Base-by-base conservation (phyloP, 1,284 basidiomycete genomes). In the Somion occarium region DNA sequence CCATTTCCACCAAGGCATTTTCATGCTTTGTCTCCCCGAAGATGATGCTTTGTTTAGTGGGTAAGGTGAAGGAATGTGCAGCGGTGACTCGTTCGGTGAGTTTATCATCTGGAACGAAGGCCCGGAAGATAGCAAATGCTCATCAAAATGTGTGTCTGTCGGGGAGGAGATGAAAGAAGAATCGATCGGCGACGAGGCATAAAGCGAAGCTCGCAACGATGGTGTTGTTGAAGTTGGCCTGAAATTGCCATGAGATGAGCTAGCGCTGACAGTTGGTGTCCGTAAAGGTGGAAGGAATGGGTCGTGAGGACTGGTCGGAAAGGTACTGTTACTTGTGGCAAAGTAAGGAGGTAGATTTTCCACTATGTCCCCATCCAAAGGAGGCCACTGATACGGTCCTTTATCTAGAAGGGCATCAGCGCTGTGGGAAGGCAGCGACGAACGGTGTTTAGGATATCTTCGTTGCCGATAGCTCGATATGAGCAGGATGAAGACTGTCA, bases 391-490 rank as follows among this genome's bases (percentile, higher is more conserved):
- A 37, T 4, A 22, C 23, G 23, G n/a, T 18, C 30, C 30, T 7
- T 34, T 7, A n/a, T n/a, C n/a, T 15, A 34, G 23, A 38, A 38
- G 25, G 46, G 13, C 19, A 23, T 5, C 13, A 38, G 23, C 7
- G 24, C 26, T 45, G 30, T 44, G 44, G 23, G 44, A 48, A 3
- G 39, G 34, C 9, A 34, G 25, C 11, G 38, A 39, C 3, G 24
- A n/a, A 7, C 38, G 39, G 7, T 46, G 42, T 7, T 11, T 18
- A 11, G 26, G 19, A 24, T 3, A 38, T 3, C 73, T 56, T 62
- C 59, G 55, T 71, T 73, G 59, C 56, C 66, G 70, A 62, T 23
- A 64, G 55, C 5, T 66, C 56, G 45, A 63, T 44, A 64, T 18
- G 43, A 61, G 22, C 19, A 70, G 57, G n/a, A 62, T 45, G 38